A percentile compares a stretch with the other conserved stretches of the same genome.
Conservation (phyloP, 768 basidiomycete genomes). For the Paxillus rubicundulus region DNA sequence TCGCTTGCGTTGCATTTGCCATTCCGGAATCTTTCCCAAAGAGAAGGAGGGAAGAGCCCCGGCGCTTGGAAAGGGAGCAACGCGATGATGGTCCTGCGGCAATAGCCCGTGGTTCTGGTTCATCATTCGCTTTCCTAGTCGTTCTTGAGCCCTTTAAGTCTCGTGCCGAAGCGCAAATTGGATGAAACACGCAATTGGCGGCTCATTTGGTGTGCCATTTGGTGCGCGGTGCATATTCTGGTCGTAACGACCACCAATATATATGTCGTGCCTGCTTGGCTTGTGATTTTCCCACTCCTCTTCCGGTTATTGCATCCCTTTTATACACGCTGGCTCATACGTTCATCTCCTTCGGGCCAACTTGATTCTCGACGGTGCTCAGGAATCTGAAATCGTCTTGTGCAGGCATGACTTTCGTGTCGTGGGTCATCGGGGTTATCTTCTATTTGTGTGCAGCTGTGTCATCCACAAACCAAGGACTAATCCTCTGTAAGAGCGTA, state of each 20-base stretch:
- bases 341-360: background rate
- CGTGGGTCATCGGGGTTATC: constrained; percentile 17
- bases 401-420: constrained; percentile 24
- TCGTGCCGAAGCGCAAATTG: constrained; percentile 16
- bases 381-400: constrained; percentile 17
- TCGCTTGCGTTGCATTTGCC: constrained; percentile 23
- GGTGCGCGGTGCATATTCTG: constrained; percentile 28
- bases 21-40: constrained; percentile 33
- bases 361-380: background rate
- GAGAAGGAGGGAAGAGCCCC: constrained; percentile 19
- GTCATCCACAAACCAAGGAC: constrained; percentile 3
- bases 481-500: constrained; percentile 15
- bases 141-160: constrained; percentile 25
- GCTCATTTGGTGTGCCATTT: constrained; percentile 26
- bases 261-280: constrained; percentile 15
- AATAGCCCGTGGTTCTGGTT: background rate
- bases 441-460: constrained; percentile 12
- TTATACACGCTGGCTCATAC: constrained; percentile 11
- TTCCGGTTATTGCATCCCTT: constrained; percentile 27
- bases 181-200: constrained; percentile 28
- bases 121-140: background rate
- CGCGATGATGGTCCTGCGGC: background rate
- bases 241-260: constrained; percentile 14
- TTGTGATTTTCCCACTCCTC: constrained; percentile 24
- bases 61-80: constrained; percentile 1